Evolutionary conservation across 495 filamentous ascomycete species (phyloP).

Genomic region (Xanthoparmelia taractica): DNA sequence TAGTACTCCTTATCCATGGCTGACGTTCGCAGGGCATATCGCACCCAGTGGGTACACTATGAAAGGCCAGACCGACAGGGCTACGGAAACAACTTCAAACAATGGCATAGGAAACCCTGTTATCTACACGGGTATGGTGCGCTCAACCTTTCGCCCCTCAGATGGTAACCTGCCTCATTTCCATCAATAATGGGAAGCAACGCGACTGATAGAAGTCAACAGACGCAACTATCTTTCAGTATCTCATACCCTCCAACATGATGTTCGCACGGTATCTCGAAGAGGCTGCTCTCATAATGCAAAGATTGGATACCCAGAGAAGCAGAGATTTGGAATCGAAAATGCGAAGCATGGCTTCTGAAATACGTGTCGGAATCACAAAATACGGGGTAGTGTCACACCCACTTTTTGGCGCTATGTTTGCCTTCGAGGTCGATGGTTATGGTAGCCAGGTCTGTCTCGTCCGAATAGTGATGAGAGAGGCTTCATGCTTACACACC

Average conservation of each 20-base stretch:
- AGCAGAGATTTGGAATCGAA: constrained; percentile 37
- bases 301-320: constrained; percentile 35
- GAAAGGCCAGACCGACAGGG: constrained; percentile 47
- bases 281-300: constrained; percentile 47
- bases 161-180: constrained; percentile 31
- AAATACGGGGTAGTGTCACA: constrained; percentile 43
- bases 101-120: constrained; percentile 54
- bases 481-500: background rate
- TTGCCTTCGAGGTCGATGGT: constrained; percentile 56
- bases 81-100: constrained; percentile 54
- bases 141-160: constrained; percentile 55
- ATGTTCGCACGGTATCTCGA: constrained; percentile 55
- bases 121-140: constrained; percentile 52
- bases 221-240: constrained; percentile 51
- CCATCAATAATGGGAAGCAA: background rate
- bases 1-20: background rate
- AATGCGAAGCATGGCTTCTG: constrained; percentile 46
- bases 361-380: constrained; percentile 47
- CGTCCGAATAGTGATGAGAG: background rate
- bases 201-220: background rate
- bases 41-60: constrained; percentile 49
- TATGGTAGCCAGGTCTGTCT: constrained; percentile 33
- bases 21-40: constrained; percentile 37
- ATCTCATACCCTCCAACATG: constrained; percentile 61
- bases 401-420: constrained; percentile 41